A percentile compares a stretch with the other conserved stretches of the same genome.
Conservation (phyloP, 148 eudicot species). For the Rheum nobile region DNA sequence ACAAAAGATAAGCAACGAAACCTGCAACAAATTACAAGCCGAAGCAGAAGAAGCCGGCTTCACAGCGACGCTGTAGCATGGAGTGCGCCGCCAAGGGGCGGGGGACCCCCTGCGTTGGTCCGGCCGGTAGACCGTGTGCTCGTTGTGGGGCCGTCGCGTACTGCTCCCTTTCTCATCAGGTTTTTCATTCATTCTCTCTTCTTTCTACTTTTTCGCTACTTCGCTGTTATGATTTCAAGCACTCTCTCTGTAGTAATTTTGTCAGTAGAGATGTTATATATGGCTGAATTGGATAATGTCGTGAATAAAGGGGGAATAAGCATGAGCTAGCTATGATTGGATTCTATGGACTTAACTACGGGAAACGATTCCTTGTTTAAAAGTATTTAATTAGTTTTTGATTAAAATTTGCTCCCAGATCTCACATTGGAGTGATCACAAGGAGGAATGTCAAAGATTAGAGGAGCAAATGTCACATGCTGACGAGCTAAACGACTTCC, state of each 20-base stretch:
- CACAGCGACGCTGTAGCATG: constrained; percentile 23
- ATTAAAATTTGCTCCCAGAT: constrained; percentile 24
- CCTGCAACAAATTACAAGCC: too few relatives aligned
- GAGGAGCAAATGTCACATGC: constrained; percentile 47
- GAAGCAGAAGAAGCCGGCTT: neutral
- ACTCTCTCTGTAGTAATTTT: neutral
- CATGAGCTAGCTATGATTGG: neutral
- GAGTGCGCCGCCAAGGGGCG: constrained; percentile 77
- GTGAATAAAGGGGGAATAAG: neutral
- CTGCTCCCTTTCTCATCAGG: constrained; percentile 87
- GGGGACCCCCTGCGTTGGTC: constrained; percentile 48
- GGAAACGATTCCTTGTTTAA: neutral
- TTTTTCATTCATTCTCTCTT: neutral
- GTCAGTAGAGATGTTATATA: neutral
- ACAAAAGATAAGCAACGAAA: too few relatives aligned
- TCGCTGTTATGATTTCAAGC: neutral
- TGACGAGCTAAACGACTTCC: constrained; percentile 48
- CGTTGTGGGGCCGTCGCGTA: constrained; percentile 70
- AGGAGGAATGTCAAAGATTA: constrained; percentile 73
- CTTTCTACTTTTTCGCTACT: neutral
- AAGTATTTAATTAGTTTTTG: neutral
- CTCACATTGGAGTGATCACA: constrained; percentile 68
- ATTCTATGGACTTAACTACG: neutral
- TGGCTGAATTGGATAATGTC: neutral
- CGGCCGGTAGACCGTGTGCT: constrained; percentile 38